phyloP scores from a whole-genome alignment of 2,329 filamentous ascomycete species.

The Cladosporium oxysporum region DNA sequence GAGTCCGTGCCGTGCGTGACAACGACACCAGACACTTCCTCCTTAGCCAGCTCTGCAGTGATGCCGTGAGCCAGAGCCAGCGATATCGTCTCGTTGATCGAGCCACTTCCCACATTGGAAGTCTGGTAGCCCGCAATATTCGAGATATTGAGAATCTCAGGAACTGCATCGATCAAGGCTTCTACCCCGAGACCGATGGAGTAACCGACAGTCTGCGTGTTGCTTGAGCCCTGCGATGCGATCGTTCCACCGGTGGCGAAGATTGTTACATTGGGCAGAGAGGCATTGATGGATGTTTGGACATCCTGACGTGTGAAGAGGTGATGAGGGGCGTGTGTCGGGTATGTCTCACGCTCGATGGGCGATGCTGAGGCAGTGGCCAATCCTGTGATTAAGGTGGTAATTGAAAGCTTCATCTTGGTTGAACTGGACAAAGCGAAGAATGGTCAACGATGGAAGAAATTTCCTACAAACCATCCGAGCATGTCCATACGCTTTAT shows the following conservation, averaged over 20 bases:
- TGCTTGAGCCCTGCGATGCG: slow-evolving; percentile 53
- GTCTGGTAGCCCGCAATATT: slow-evolving; percentile 55
- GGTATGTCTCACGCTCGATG: not conserved
- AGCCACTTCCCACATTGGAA: slow-evolving; percentile 39
- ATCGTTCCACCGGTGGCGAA: slow-evolving; percentile 63
- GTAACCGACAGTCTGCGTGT: slow-evolving; percentile 58
- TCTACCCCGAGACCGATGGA: slow-evolving; percentile 53
- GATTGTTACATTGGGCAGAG: slow-evolving; percentile 58
- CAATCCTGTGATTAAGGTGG: not conserved
- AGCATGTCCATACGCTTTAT: not conserved
- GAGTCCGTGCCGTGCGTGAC: slow-evolving; percentile 68
- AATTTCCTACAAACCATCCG: too few relatives aligned
- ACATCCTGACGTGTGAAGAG: slow-evolving; percentile 20
- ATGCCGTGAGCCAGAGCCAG: slow-evolving; percentile 53
- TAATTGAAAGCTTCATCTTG: slow-evolving; percentile 4
- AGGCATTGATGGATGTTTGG: slow-evolving; percentile 41
- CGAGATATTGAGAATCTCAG: slow-evolving; percentile 55
- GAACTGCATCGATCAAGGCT: slow-evolving; percentile 56
- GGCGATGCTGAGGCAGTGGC: slow-evolving; percentile 2
- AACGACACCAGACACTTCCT: slow-evolving; percentile 51
- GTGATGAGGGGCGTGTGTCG: not conserved
- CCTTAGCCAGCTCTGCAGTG: slow-evolving; percentile 51
- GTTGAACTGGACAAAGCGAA: not conserved
- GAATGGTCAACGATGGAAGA: not conserved
- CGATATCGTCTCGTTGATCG: slow-evolving; percentile 52